Conservation (phyloP, 768 basidiomycete species). For the Rossbeevera mucosa region DNA sequence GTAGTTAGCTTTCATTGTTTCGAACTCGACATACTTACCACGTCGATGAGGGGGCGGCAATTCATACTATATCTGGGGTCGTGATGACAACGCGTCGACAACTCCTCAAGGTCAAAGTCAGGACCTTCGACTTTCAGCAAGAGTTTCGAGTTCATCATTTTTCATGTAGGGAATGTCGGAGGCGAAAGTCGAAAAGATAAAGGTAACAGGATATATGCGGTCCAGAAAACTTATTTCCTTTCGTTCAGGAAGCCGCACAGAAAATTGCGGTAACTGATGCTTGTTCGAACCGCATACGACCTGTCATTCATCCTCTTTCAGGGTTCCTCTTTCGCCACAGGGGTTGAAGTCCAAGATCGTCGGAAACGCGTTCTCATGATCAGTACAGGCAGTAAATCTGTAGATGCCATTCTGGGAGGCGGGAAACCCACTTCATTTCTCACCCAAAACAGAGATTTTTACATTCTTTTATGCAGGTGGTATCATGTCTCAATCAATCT, state of each 20-base stretch:
- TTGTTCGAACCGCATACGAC: background rate
- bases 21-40: background rate
- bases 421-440: conserved; percentile 10
- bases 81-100: conserved; percentile 89
- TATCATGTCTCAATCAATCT: conserved; percentile 87
- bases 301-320: conserved; percentile 27
- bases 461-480: conserved; percentile 51
- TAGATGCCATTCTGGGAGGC: conserved; percentile 88
- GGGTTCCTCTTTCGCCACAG: conserved; percentile 91
- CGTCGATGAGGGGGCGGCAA: conserved; percentile 57
- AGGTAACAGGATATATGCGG: conserved; percentile 42
- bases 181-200: conserved; percentile 96
- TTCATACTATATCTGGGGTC: conserved; percentile 82
- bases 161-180: conserved; percentile 84
- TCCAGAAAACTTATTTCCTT: background rate
- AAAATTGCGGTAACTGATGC: conserved; percentile 62
- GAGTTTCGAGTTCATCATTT: background rate
- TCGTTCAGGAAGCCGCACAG: conserved; percentile 76
- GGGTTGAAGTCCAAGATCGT: conserved; percentile 85
- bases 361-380: conserved; percentile 76
- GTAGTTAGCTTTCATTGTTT: conserved; percentile 32
- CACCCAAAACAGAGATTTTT: background rate
- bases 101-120: conserved; percentile 89
- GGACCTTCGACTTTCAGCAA: background rate
- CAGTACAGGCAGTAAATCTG: conserved; percentile 90